Base-by-base conservation (phyloP, 768 basidiomycete species). In the Vararia minispora region DNA sequence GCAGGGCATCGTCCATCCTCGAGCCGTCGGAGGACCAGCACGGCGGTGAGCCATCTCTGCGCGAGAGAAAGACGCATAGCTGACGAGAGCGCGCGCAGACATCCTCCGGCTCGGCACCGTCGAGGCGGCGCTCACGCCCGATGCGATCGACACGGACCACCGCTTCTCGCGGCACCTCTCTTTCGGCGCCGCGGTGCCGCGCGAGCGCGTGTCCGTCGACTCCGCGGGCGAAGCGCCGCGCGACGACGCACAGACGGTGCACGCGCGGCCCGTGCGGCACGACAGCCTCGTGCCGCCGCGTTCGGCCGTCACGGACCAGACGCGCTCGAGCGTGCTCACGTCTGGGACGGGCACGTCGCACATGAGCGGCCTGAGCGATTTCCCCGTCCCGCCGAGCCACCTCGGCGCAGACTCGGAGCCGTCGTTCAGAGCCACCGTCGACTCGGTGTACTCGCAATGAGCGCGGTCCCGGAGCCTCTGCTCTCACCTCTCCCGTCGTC, bases 351-450 rank as follows among this genome's bases (percentile, higher is more conserved):
- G 56, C 26, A 45, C 60, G 8, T 84, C 82, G 1, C 66, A 68
- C 22, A 84, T 85, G 65, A 83, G 81, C 2, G 65, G 66, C 7
- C 65, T 84, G 11, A 82, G 79, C 4, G 82, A 83, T 49, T 85
- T 85, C 52, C 82, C 81, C 2, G 58, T 57, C 7, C 81, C 81
- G 3, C 81, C 81, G 0, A 42, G 42, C 2, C 49, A 55, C n/a
- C 37, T 48, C 34, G 22, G 8, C 38, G 41, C 2, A 45, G 38
- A 20, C 44, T 34, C 2, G 37, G 36, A 2, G 24, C 35, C 26
- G 3, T 40, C 12, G 30, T 46, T 22, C 36, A 43, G 22, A 12
- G 2, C 24, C 28, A 17, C n/a, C 25, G 16, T 30, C 41, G 20
- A 13, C 11, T 13, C 25, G 30, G 22, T 35, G 26, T n/a, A 6